phyloP scores from a whole-genome alignment of 202 grass and related monocot species.

The Cymbopogon flexuosus region DNA sequence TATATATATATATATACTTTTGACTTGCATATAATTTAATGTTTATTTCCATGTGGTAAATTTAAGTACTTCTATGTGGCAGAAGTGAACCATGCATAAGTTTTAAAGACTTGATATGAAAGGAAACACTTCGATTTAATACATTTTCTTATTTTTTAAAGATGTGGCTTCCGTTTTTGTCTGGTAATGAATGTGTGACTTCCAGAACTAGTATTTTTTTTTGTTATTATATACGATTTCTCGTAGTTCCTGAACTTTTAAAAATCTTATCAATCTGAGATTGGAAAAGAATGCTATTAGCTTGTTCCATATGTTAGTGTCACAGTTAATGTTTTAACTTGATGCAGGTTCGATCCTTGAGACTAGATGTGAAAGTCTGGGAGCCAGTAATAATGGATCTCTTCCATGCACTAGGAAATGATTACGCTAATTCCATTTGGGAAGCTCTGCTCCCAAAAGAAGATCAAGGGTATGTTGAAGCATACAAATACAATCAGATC shows the following conservation, averaged over 20 bases:
- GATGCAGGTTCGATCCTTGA: slow-evolving; percentile 82
- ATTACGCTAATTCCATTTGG: slow-evolving; percentile 91
- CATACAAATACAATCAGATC: not conserved
- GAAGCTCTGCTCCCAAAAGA: slow-evolving; percentile 75
- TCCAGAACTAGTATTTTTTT: not conserved
- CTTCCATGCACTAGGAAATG: slow-evolving; percentile 78
- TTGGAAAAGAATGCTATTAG: slow-evolving; percentile 15
- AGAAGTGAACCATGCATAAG: not conserved
- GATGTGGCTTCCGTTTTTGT: not conserved
- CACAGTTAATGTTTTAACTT: slow-evolving; percentile 19
- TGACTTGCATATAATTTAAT: not conserved
- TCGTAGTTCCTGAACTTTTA: not conserved
- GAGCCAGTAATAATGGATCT: slow-evolving; percentile 81
- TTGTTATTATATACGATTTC: slow-evolving; percentile 7
- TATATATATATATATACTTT: not conserved
- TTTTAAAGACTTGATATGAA: slow-evolving; percentile 11
- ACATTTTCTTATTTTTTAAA: slow-evolving; percentile 10
- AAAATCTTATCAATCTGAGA: not conserved
- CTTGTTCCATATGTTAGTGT: not conserved
- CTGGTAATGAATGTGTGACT: not conserved
- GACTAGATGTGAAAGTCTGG: slow-evolving; percentile 95
- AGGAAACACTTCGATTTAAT: not conserved
- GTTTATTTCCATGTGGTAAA: slow-evolving; percentile 4
- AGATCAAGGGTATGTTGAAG: slow-evolving; percentile 60
- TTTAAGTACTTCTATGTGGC: not conserved